phyloP scores from a whole-genome alignment of 805 yeast species.

The Cyberlindnera xylosilytica region DNA sequence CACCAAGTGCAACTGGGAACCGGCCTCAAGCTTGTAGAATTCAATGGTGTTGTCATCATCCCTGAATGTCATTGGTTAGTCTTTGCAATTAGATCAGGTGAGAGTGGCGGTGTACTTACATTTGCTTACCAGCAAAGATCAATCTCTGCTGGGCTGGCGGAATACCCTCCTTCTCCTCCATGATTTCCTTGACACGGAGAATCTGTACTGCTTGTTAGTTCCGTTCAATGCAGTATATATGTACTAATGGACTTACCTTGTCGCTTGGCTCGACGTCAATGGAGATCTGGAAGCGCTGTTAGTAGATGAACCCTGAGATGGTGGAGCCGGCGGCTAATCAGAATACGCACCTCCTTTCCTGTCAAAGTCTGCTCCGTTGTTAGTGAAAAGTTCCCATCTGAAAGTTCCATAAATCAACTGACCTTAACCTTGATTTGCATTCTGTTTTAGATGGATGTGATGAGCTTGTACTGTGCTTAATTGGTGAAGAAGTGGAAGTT shows the following conservation, averaged over 20 bases:
- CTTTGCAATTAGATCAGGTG: not conserved
- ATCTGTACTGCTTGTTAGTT: slow-evolving; percentile 36
- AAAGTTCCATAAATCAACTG: slow-evolving; percentile 19
- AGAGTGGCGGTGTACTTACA: slow-evolving; percentile 45
- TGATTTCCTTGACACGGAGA: slow-evolving; percentile 77
- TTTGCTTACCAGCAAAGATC: slow-evolving; percentile 85
- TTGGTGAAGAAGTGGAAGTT: too few relatives aligned
- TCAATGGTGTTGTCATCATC: slow-evolving; percentile 76
- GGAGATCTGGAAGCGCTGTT: slow-evolving; percentile 43
- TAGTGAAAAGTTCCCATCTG: slow-evolving; percentile 5
- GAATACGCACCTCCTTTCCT: slow-evolving; percentile 61
- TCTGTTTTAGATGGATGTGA: not conserved
- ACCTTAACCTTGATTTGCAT: slow-evolving; percentile 70
- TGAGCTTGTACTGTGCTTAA: too few relatives aligned
- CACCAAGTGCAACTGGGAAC: slow-evolving; percentile 85
- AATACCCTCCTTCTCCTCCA: slow-evolving; percentile 95
- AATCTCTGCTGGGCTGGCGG: slow-evolving; percentile 95
- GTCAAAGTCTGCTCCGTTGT: slow-evolving; percentile 51
- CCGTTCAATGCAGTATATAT: not conserved
- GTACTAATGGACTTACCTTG: slow-evolving; percentile 38
- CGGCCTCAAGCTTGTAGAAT: slow-evolving; percentile 75
- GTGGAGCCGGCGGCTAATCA: too few relatives aligned
- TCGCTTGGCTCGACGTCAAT: slow-evolving; percentile 71
- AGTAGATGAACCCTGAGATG: slow-evolving; percentile 2
- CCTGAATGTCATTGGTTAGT: slow-evolving; percentile 28